These are phyloP conservation scores for Gracilariopsis chorda DNA, from an alignment of 23 red algal genomes.

Conservation along the genomic window DNA sequence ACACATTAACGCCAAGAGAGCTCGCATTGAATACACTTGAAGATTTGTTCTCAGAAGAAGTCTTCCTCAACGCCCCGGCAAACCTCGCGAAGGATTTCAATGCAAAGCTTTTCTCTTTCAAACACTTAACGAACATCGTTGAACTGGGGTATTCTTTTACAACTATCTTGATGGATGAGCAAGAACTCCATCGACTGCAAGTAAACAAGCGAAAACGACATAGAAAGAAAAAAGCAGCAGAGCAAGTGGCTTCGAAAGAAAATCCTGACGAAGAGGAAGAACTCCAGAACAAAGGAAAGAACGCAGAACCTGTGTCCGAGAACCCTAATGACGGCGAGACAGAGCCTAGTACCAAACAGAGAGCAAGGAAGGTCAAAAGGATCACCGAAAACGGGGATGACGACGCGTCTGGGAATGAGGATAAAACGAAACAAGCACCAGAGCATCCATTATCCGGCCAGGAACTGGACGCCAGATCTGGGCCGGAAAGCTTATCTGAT, in stretches of 20 bases:
- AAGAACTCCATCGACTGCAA: slow-evolving; percentile 34
- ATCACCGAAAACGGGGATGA: background rate
- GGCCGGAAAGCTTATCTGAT: too few species aligned
- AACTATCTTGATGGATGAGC: slow-evolving; percentile 46
- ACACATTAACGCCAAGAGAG: slow-evolving; percentile 31
- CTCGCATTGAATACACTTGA: slow-evolving; percentile 57
- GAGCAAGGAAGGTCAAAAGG: background rate
- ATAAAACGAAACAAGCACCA: too few species aligned
- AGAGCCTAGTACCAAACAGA: background rate
- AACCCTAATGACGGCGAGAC: background rate
- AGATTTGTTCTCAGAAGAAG: slow-evolving; percentile 25
- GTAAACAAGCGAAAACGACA: slow-evolving; percentile 14
- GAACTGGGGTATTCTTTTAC: slow-evolving; percentile 54
- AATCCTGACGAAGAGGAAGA: background rate
- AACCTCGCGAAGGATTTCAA: slow-evolving; percentile 55
- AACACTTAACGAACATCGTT: slow-evolving; percentile 49
- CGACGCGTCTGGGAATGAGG: too few species aligned
- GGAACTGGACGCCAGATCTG: too few species aligned
- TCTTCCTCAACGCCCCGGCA: slow-evolving; percentile 55
- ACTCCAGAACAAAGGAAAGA: background rate
- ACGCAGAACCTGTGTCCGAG: background rate
- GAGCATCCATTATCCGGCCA: too few species aligned
- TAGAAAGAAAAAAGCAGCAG: background rate
- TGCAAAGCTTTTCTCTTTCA: slow-evolving; percentile 37
- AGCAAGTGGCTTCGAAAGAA: background rate